phyloP scores from a whole-genome alignment of 73 alveolate genomes.

The Blepharisma stoltei region DNA sequence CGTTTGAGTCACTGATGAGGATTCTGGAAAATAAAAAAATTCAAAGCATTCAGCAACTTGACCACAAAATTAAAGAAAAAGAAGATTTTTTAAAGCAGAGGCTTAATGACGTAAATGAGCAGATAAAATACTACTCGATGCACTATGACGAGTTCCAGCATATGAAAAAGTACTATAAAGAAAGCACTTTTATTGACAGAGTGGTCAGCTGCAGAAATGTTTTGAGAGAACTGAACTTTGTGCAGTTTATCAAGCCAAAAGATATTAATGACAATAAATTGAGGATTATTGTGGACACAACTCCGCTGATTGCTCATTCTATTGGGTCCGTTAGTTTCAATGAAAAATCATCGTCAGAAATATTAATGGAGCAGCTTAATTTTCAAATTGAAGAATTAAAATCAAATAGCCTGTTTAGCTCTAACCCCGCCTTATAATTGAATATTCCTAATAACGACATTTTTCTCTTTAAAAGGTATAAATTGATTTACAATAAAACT shows the following conservation, averaged over 20 bases:
- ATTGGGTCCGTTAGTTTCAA: not conserved
- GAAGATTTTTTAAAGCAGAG: slow-evolving; percentile 18
- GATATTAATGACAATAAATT: not conserved
- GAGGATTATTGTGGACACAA: not conserved
- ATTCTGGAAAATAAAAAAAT: not conserved
- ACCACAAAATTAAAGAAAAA: not conserved
- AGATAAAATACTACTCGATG: slow-evolving; percentile 1
- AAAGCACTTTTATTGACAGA: slow-evolving; percentile 15
- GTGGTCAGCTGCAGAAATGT: not conserved
- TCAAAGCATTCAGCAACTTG: not conserved
- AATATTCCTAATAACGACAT: too few species aligned
- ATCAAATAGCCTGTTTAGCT: too few species aligned
- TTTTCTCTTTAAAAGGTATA: too few species aligned
- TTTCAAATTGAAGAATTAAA: not conserved
- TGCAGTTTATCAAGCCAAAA: not conserved
- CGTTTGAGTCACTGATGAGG: not conserved
- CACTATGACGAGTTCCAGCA: not conserved
- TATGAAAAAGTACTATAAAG: not conserved
- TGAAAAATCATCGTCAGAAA: not conserved
- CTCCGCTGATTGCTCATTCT: too few species aligned
- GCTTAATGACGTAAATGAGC: slow-evolving; percentile 7
- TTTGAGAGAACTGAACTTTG: not conserved
- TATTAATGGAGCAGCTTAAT: not conserved
- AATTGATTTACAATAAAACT: not conserved
- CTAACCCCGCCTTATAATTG: too few species aligned